Conservation (phyloP, 768 basidiomycete genomes). For the Kwoniella newhampshirensis region DNA sequence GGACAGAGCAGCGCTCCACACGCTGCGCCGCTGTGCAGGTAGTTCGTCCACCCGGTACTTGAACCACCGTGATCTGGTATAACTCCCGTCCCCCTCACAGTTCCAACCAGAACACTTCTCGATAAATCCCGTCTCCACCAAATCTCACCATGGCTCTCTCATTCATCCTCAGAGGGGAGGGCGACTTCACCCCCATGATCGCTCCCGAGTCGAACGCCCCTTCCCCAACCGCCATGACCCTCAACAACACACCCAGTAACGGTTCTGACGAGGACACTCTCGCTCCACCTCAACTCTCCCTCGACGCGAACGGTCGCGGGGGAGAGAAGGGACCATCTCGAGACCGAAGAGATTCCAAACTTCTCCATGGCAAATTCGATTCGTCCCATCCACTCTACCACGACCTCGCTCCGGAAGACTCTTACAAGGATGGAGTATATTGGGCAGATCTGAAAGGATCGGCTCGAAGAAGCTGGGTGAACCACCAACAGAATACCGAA, state of each 20-base stretch:
- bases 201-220: slow-evolving; percentile 19
- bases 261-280: background rate
- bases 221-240: slow-evolving; percentile 8
- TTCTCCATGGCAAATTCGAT: slow-evolving; percentile 9
- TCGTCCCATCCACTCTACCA: slow-evolving; percentile 32
- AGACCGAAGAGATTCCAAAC: background rate
- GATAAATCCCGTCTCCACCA: background rate
- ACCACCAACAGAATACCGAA: slow-evolving; percentile 49
- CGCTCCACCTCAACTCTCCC: slow-evolving; percentile 2
- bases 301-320: background rate
- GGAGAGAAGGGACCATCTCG: too few species aligned
- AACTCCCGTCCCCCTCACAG: too few species aligned
- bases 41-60: too few species aligned
- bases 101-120: too few species aligned
- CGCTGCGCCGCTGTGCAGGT: too few species aligned
- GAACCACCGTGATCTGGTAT: too few species aligned
- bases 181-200: slow-evolving; percentile 17
- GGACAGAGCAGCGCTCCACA: too few species aligned
- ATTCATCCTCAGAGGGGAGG: slow-evolving; percentile 24
- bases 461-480: slow-evolving; percentile 46
- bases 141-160: slow-evolving; percentile 22
- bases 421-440: slow-evolving; percentile 34
- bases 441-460: slow-evolving; percentile 52
- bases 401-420: slow-evolving; percentile 41
- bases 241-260: background rate